Evolutionary conservation across 2,329 filamentous ascomycete species (phyloP), one percentile per base, ranked within the genome.

Genomic region (Cadophora malorum): DNA sequence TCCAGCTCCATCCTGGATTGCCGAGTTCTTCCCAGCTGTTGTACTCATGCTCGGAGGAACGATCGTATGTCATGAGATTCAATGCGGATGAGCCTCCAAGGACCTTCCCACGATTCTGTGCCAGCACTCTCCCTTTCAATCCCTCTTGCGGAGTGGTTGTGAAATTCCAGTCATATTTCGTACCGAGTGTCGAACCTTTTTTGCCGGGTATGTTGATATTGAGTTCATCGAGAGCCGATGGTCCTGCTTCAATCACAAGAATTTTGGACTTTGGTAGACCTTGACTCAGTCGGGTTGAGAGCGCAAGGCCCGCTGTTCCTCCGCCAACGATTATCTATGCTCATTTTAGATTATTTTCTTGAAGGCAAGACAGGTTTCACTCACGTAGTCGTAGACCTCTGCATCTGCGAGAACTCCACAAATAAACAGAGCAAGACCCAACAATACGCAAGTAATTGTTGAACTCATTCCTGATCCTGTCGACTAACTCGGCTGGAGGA

Each of bases 261-360:
- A 83, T 79, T 7, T 73, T 73, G 35, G 79, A 74, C 47, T 77
- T 55, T 35, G 74, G 72, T n/a, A 78, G 68, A 67, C 80, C 76
- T 68, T 81, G 79, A 35, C 74, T 78, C 8, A 83, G 75, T 3
- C 81, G 78, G 28, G 77, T 76, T 7, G 81, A 81, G 10, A 83
- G 74, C 2, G 80, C 78, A 2, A 83, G 76, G 7, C 82, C 82
- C 5, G 81, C 78, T 0, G 81, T 83, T n/a, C 82, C 82, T 6
- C 81, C 81, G 12, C 82, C 81, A 9, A 82, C 78, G 25, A 83
- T 71, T 5, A 82, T 79, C 71, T 74, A 21, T 19, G 14, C 41
- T 14, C n/a, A 16, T 1, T 45, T 45, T 1, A 45, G 16, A 16
- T 45, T 16, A 16, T 19, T 16, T 10, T 45, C 16, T 5, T 10